These are phyloP conservation scores for Penstemon newberryi DNA, from an alignment of 257 asterid species.

Conservation along the genomic window DNA sequence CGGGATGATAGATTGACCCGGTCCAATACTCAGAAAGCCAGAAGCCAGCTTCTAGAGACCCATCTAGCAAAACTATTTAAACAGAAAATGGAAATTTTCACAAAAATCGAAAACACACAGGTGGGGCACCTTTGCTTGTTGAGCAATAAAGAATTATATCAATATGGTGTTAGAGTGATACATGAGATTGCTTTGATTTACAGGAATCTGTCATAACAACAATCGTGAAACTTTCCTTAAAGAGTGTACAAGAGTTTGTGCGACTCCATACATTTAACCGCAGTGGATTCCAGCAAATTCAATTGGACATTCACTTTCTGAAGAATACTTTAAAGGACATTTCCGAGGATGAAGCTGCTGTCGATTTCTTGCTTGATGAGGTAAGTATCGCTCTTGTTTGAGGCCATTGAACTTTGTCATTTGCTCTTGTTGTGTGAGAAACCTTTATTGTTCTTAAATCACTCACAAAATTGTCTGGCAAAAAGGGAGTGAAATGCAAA, in stretches of 20 bases:
- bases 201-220: conserved; percentile 88
- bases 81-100: conserved; percentile 95
- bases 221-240: conserved; percentile 72
- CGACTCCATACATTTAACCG: conserved; percentile 89
- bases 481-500: neutral
- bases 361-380: conserved; percentile 96
- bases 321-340: conserved; percentile 67
- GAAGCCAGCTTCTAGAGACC: conserved; percentile 96
- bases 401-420: conserved; percentile 6
- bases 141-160: neutral
- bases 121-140: conserved; percentile 41
- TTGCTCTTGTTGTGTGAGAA: neutral
- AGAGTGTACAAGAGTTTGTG: conserved; percentile 90
- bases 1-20: conserved; percentile 75
- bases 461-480: neutral
- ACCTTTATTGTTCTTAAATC: neutral
- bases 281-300: conserved; percentile 97
- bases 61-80: conserved; percentile 93
- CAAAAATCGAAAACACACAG: conserved; percentile 89
- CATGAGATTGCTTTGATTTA: conserved; percentile 25
- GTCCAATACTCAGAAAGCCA: conserved; percentile 82
- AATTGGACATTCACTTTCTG: conserved; percentile 83
- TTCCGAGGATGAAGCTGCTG: conserved; percentile 89
- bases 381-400: conserved; percentile 36
- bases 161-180: conserved; percentile 7